A percentile compares a stretch with the other conserved stretches of the same genome.
These are phyloP conservation scores for Camptophora hylomeconis DNA, from an alignment of 2,329 filamentous ascomycete species.

Conservation along the genomic window DNA sequence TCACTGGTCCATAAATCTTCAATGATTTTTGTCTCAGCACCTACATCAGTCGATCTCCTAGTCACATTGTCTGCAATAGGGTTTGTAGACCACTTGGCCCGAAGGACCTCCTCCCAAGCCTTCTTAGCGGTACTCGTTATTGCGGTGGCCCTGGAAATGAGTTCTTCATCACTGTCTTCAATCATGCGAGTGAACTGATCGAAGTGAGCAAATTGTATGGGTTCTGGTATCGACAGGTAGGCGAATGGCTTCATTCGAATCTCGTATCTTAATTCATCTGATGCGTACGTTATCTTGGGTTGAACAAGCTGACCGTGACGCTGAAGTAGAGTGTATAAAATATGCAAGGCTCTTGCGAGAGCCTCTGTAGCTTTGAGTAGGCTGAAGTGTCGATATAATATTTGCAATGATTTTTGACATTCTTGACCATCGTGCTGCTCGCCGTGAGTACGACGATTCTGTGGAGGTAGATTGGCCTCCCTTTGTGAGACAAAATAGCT, in stretches of 20 bases:
- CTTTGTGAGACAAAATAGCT: constrained; percentile 44
- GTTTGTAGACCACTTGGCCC: constrained; percentile 22
- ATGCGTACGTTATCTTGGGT: constrained; percentile 48
- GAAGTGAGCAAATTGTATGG: constrained; percentile 54
- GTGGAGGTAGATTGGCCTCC: constrained; percentile 18
- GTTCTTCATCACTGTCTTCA: constrained; percentile 27
- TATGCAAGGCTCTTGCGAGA: constrained; percentile 38
- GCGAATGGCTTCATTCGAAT: constrained; percentile 78
- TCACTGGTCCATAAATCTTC: constrained; percentile 50
- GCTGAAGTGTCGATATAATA: constrained; percentile 46
- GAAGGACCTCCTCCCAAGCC: constrained; percentile 29
- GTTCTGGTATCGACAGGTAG: constrained; percentile 51
- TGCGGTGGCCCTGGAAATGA: constrained; percentile 28
- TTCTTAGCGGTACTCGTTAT: constrained; percentile 29
- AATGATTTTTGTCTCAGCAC: constrained; percentile 31
- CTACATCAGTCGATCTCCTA: constrained; percentile 28
- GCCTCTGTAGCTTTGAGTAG: constrained; percentile 50
- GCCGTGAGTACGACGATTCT: constrained; percentile 5
- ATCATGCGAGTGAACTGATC: constrained; percentile 28
- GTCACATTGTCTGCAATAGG: constrained; percentile 21
- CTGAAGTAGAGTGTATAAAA: constrained; percentile 53
- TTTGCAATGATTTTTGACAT: constrained; percentile 24
- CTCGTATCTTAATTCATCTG: constrained; percentile 59
- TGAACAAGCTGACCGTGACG: constrained; percentile 31
- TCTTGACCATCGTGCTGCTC: constrained; percentile 11